phyloP scores from a whole-genome alignment of 176 grass and related monocot genomes.

The Carex cristatella region DNA sequence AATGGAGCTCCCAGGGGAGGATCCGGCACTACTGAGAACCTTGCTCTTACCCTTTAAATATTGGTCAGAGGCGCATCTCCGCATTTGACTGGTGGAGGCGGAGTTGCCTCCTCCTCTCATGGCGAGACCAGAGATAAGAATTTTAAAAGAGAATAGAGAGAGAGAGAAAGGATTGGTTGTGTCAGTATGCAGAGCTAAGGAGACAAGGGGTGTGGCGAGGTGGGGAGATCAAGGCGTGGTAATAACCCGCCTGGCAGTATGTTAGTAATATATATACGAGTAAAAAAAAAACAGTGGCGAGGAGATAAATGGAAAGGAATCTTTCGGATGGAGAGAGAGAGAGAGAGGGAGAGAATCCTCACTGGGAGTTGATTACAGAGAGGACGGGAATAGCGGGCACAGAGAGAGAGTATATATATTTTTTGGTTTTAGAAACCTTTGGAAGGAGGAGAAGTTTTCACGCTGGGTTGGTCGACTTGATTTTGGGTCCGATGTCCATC shows the following conservation, averaged over 20 bases:
- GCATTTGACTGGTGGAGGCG: constrained; percentile 33
- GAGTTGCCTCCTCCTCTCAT: constrained; percentile 5
- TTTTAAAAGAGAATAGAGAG: neutral
- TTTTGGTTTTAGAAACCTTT: constrained; percentile 17
- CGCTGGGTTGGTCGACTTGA: neutral
- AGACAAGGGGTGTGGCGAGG: neutral
- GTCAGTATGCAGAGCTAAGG: neutral
- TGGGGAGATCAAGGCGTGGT: neutral
- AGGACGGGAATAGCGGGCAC: neutral
- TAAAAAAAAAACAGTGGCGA: neutral
- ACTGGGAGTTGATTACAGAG: neutral
- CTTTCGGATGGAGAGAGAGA: neutral
- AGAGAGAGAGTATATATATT: constrained; percentile 2
- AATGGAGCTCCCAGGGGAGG: constrained; percentile 54
- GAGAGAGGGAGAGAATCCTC: neutral
- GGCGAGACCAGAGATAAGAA: neutral
- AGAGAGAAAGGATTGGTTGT: neutral
- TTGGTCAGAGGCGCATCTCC: constrained; percentile 27
- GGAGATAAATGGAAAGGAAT: neutral
- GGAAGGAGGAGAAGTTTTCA: neutral
- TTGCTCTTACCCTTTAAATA: neutral
- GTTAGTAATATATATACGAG: neutral
- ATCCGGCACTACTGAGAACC: constrained; percentile 27
- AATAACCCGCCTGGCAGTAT: neutral
- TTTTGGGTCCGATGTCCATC: too few relatives aligned